Base-by-base conservation (phyloP, 2,329 filamentous ascomycete species). In the Diaporthe eres region DNA sequence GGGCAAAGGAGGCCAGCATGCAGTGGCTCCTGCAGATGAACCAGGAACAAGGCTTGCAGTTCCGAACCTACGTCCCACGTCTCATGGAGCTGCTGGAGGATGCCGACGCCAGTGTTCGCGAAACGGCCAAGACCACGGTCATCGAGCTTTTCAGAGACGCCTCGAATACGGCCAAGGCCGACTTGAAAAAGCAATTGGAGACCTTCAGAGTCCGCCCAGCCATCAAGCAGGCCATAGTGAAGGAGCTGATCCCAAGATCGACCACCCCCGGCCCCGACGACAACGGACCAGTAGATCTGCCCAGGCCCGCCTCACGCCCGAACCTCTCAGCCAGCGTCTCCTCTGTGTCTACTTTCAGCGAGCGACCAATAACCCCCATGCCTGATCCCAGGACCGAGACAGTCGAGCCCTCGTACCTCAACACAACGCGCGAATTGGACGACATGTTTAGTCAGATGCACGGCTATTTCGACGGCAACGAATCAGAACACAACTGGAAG, bases 401-500 rank as follows among this genome's bases (percentile, higher is more conserved):
- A 4, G 91, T 97, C 79, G 95, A 98, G 72, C 95, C 96, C 2
- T 87, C 94, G 39, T 95, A 96, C 81, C 92, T 98, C 74, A 95
- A 96, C 80, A 96, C 95, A 1, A 89, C 93, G 79, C 90, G 95
- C 79, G 95, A 98, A 82, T 87, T 98, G n/a, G 96, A 98, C 76
- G 95, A 98, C 37, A 92, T 94, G 1, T 92, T 98, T 82, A 92
- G 91, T 78, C 93, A 94, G 44, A 98, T 98, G 94, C 88, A 92
- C 44, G 88, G 89, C 72, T 90, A 90, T 82, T 98, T 98, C 77
- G 95, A 98, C 79, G 96, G 96, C 71, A 95, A 89, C 82, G 96
- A 98, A 85, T 92, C 94, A 0, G 96, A 98, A 82, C 92, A 94
- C 76, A 98, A 98, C 81, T 98, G 96, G 96, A 83, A 94, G 80